phyloP scores from a whole-genome alignment of 805 yeast species.

The Candida ortonii region DNA sequence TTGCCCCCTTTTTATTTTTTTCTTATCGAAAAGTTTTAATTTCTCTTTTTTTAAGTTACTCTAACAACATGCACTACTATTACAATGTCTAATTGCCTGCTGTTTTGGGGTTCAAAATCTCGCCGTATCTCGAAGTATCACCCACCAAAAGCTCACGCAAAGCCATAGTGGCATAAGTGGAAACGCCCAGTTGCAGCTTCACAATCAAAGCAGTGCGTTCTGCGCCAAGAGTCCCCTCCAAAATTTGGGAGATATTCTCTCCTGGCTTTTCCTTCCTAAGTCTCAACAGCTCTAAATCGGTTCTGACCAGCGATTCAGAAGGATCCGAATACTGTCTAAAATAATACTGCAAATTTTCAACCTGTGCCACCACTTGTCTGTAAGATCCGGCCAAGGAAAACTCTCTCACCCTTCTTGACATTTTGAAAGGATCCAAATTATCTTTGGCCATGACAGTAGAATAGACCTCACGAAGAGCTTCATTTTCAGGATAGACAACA shows the following conservation, averaged over 20 bases:
- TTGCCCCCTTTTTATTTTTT: too few species aligned
- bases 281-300: slow-evolving; percentile 65
- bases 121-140: slow-evolving; percentile 47
- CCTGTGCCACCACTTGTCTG: slow-evolving; percentile 67
- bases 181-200: slow-evolving; percentile 73
- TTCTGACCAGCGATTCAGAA: slow-evolving; percentile 70
- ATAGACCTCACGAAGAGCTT: slow-evolving; percentile 56
- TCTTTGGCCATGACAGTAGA: slow-evolving; percentile 74
- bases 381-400: slow-evolving; percentile 92
- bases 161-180: slow-evolving; percentile 98
- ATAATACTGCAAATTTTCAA: slow-evolving; percentile 59
- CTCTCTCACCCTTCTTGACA: slow-evolving; percentile 83
- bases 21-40: background rate
- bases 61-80: background rate
- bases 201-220: slow-evolving; percentile 66
- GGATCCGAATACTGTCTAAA: slow-evolving; percentile 59
- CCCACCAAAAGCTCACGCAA: slow-evolving; percentile 83
- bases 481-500: slow-evolving; percentile 77
- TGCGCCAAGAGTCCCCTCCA: slow-evolving; percentile 38
- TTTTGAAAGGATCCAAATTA: slow-evolving; percentile 76
- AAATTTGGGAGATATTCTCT: slow-evolving; percentile 24
- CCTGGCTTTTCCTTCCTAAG: slow-evolving; percentile 21
- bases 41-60: background rate
- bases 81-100: background rate
- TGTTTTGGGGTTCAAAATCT: slow-evolving; percentile 9